Conservation (phyloP, 2,329 filamentous ascomycete genomes). For the Trichoderma sp. region DNA sequence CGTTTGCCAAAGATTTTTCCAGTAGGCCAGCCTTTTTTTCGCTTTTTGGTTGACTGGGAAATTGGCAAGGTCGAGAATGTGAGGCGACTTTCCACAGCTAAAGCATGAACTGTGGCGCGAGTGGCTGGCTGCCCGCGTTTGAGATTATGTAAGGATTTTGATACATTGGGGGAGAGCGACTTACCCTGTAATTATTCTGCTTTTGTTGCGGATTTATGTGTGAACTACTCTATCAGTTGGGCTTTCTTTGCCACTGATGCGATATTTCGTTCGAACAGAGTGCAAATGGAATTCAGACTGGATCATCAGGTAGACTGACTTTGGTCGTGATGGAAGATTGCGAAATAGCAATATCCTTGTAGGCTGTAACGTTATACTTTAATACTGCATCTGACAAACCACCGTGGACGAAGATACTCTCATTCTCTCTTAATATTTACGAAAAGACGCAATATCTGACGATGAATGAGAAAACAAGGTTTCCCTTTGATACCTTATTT, state of each 20-base stretch:
- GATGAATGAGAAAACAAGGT: background rate
- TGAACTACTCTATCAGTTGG: background rate
- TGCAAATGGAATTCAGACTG: background rate
- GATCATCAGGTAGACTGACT: background rate
- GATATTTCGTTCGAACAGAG: background rate
- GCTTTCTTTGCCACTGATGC: background rate
- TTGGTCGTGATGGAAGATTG: background rate
- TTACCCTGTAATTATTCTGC: background rate
- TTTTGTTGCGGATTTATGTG: background rate
- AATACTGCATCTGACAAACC: no score
- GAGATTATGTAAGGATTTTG: constrained; percentile 6
- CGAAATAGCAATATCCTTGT: background rate
- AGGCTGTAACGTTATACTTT: no score
- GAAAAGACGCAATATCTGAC: background rate
- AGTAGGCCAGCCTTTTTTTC: background rate
- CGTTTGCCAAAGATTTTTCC: background rate
- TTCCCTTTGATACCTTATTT: background rate
- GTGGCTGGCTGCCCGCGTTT: constrained; percentile 13
- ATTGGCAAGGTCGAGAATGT: background rate
- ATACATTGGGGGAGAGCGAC: background rate
- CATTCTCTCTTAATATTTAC: background rate
- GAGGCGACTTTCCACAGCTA: constrained; percentile 13
- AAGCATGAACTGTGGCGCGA: constrained; percentile 13
- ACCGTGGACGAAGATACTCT: no score
- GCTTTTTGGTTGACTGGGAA: background rate